phyloP scores from a whole-genome alignment of 2,329 filamentous ascomycete genomes.

The Ambrosiella cleistominuta region DNA sequence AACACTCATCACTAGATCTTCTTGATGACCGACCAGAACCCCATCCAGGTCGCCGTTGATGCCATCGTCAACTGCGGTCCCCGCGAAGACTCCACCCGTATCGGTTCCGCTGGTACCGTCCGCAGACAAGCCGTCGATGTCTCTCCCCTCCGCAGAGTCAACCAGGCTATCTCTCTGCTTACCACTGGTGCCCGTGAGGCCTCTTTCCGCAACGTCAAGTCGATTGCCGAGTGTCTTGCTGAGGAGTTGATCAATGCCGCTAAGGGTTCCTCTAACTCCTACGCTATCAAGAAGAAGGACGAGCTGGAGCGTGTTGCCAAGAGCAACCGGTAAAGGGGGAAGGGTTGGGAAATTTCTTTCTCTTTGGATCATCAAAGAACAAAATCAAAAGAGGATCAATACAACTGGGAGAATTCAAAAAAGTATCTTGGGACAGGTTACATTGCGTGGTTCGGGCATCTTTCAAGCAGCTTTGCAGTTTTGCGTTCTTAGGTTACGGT shows the following conservation, averaged over 20 bases:
- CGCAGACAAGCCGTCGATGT: slow-evolving; percentile 99
- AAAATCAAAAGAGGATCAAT: slow-evolving; percentile 14
- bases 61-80: slow-evolving; percentile 99
- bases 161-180: slow-evolving; percentile 98
- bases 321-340: slow-evolving; percentile 86
- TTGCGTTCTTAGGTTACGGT: slow-evolving; percentile 28
- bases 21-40: slow-evolving; percentile 99
- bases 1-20: slow-evolving; percentile 54
- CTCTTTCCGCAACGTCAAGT: slow-evolving; percentile 99
- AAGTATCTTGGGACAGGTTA: slow-evolving; percentile 19
- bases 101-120: slow-evolving; percentile 98
- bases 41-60: slow-evolving; percentile 97
- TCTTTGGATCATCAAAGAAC: slow-evolving; percentile 18
- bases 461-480: slow-evolving; percentile 28
- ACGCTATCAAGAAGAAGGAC: slow-evolving; percentile 99
- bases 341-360: slow-evolving; percentile 18
- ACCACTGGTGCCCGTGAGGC: slow-evolving; percentile 98
- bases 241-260: slow-evolving; percentile 99
- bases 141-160: slow-evolving; percentile 95
- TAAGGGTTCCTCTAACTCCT: slow-evolving; percentile 99
- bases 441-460: slow-evolving; percentile 29
- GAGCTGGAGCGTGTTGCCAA: slow-evolving; percentile 99
- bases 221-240: slow-evolving; percentile 96
- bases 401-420: slow-evolving; percentile 14
- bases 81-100: slow-evolving; percentile 99